Base-by-base conservation (phyloP, 108 stramenopile species). In the Ochromonas danica region DNA sequence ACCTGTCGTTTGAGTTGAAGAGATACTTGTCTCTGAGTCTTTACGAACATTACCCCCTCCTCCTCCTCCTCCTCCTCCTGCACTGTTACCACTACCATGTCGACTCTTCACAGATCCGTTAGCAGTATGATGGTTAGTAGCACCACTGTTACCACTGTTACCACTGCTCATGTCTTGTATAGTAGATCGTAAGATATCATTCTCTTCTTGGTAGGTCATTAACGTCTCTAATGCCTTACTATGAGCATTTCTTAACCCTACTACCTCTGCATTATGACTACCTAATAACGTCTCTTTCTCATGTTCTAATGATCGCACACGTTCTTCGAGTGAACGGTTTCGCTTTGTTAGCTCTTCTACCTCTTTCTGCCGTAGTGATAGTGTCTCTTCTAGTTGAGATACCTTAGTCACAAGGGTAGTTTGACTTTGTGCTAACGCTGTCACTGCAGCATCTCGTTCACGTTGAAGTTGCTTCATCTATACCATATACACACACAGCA, bases 141-240 rank as follows among this genome's bases (percentile, higher is more conserved):
- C n/a, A n/a, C n/a, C n/a, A n/a, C n/a, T n/a, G n/a, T n/a, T n/a
- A n/a, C n/a, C n/a, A n/a, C n/a, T n/a, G n/a, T n/a, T n/a, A n/a
- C n/a, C n/a, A n/a, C n/a, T n/a, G n/a, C n/a, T 57, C 51, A 57
- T 10, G 51, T 57, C 51, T 10, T 70, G 22, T 27, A 75, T 33
- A 38, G 72, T 33, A 10, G 31, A 6, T 38, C 72, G 72, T 31
- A 75, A 41, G 14, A 36, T 31, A 41, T 75, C 72, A 36, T 75
- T 75, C 31, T 75, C 72, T 41, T 75, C 72, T 25, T 75, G 72
- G 40, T 75, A 75, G 10, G 36, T 60, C 72, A 75, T 75, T 6
- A 75, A 14, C 72, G 31, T 75, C 40, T 75, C 72, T 36, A 75
- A 36, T 28, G 72, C 43, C 31, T 75, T 75, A 6, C 14, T 41